Evolutionary conservation across 75 land plant genomes (phyloP), one percentile per base, ranked within the genome.

Genomic region (Azolla pinnata): DNA sequence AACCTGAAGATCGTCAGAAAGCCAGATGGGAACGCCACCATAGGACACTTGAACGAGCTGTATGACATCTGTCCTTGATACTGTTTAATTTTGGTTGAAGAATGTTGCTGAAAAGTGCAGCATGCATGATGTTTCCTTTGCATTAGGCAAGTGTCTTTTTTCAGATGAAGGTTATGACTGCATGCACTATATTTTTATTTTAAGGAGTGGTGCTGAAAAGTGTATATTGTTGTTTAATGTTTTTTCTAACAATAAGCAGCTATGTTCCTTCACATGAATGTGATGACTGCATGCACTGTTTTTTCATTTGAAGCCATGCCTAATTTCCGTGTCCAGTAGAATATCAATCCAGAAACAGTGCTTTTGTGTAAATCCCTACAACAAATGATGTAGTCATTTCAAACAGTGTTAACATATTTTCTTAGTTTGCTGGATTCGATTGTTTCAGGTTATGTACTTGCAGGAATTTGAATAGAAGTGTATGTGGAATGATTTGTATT

Each of bases 1-100:
- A 91, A 68, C 61, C 68, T 61, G 74, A 80, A 64, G 97, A 91
- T 63, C 75, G 97, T 52, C 74, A 95, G 42, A 77, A 45, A 60
- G 81, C 89, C 0, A 70, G 97, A 70, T 59, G 66, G 40, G 80
- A 72, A 31, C 75, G 87, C 16, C 78, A 83, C 45, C 83, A 78
- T 50, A 73, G 81, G 49, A 85, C 86, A 1, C 53, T 45, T 34
- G 96, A 82, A 61, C 86, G 97, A 20, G 74, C 83, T 63, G 91
- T 87, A 65, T 48, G 21, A 18, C 7, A 7, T 38, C 42, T 7
- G 54, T 49, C 1, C 2, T 60, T 32, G 8, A 9, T 47, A 20
- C 20, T 20, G 4, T 20, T 38, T 38, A 3, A 12, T 3, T 20
- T 12, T 47, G 50, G 20, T 47, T 3, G 3, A 47, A 5, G 40